These are phyloP conservation scores for Kwoniella mangroviensis DNA, from an alignment of 768 basidiomycete genomes.

Conservation along the genomic window DNA sequence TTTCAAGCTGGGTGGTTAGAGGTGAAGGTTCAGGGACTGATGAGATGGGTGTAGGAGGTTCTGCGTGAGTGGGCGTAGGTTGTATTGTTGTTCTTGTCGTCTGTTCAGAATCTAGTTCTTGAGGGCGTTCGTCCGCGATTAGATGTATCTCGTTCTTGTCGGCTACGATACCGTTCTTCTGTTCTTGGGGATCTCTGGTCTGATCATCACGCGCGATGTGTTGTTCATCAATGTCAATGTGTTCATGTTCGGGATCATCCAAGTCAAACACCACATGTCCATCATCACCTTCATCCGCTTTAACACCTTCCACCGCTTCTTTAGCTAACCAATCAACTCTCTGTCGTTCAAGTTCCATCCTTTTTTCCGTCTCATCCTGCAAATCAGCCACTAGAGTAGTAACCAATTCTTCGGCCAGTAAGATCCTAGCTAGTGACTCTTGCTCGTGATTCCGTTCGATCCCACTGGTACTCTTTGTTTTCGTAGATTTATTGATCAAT, in stretches of 20 bases:
- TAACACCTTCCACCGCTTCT: constrained; percentile 39
- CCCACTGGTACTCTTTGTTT: constrained; percentile 1
- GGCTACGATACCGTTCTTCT: no score
- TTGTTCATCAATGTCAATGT: background rate
- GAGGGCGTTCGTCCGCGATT: no score
- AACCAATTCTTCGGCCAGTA: constrained; percentile 56
- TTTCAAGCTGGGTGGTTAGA: constrained; percentile 21
- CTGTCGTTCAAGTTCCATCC: constrained; percentile 51
- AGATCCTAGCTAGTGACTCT: constrained; percentile 40
- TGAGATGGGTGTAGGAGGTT: background rate
- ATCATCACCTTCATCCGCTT: constrained; percentile 15
- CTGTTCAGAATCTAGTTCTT: background rate
- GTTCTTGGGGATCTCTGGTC: no score
- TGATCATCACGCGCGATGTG: no score
- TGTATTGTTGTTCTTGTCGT: background rate
- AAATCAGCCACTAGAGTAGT: constrained; percentile 53
- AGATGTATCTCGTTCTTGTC: no score
- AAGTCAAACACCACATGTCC: constrained; percentile 42
- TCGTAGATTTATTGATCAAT: constrained; percentile 22
- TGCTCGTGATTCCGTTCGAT: constrained; percentile 28
- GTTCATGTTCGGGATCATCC: constrained; percentile 28
- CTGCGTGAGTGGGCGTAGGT: background rate
- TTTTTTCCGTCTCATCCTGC: constrained; percentile 49
- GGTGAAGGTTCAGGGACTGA: constrained; percentile 23
- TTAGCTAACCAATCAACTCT: constrained; percentile 51